Conservation (phyloP, 345 rosid genomes). For the Populus davidiana region DNA sequence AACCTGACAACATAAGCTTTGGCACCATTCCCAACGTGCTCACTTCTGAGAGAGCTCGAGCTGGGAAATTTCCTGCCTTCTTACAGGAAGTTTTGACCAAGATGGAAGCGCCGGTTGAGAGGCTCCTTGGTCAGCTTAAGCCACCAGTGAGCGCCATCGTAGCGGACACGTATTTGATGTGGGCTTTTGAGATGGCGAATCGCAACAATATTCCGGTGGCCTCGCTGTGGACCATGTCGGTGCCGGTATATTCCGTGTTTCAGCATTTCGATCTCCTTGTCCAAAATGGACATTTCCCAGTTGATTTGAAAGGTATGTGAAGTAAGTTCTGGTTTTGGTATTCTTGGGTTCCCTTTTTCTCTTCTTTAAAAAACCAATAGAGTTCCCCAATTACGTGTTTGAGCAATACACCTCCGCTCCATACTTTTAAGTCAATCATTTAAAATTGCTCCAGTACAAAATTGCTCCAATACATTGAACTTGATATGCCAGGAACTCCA, state of each 20-base stretch:
- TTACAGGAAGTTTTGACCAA: not conserved
- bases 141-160: conserved; percentile 5
- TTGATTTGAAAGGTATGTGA: not conserved
- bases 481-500: not conserved
- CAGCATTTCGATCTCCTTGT: not conserved
- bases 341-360: not conserved
- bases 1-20: not conserved
- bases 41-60: not conserved
- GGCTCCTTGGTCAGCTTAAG: conserved; percentile 11
- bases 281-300: not conserved
- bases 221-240: conserved; percentile 13
- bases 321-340: not conserved
- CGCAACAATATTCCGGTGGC: conserved; percentile 17
- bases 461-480: too few species aligned
- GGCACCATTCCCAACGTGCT: conserved; percentile 10
- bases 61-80: not conserved
- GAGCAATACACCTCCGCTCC: too few species aligned
- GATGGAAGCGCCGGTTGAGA: conserved; percentile 7
- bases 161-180: not conserved
- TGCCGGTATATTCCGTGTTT: not conserved
- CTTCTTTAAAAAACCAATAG: not conserved
- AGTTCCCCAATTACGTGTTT: not conserved
- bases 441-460: too few species aligned
- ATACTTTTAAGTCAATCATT: too few species aligned
- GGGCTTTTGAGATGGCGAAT: conserved; percentile 6